phyloP scores from a whole-genome alignment of 1,284 basidiomycete genomes.

The Cronartium quercuum region DNA sequence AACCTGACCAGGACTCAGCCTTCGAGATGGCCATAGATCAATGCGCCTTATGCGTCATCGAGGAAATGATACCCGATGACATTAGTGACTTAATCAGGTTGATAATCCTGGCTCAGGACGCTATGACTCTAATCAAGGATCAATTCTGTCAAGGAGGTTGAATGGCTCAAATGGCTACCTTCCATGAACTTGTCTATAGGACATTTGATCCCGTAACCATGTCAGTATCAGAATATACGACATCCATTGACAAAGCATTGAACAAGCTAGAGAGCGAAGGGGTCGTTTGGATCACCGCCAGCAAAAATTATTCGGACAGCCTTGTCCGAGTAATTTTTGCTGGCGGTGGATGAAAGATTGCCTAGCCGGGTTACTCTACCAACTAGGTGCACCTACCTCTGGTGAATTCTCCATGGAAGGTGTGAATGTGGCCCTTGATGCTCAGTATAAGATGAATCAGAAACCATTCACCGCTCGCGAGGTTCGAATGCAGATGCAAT shows the following conservation, averaged over 20 bases:
- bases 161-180: not conserved
- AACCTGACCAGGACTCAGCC: not conserved
- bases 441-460: not conserved
- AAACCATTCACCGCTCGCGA: not conserved
- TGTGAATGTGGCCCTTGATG: not conserved
- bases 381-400: not conserved
- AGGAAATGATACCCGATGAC: not conserved
- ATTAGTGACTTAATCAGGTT: not conserved
- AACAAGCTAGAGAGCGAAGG: not conserved
- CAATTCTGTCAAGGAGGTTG: not conserved
- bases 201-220: not conserved
- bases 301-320: no score
- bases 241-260: not conserved
- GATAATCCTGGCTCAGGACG: not conserved
- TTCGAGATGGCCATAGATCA: not conserved
- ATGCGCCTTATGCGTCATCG: not conserved
- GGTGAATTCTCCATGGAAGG: not conserved
- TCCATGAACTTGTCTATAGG: not conserved
- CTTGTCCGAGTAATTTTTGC: no score
- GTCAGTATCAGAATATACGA: not conserved
- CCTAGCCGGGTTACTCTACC: not conserved
- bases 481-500: not conserved
- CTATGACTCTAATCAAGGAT: not conserved
- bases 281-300: not conserved
- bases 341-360: no score